A percentile compares a stretch with the other conserved stretches of the same genome.
Evolutionary conservation across 345 rosid genomes (phyloP).

Genomic region (Eucalyptus decipiens): DNA sequence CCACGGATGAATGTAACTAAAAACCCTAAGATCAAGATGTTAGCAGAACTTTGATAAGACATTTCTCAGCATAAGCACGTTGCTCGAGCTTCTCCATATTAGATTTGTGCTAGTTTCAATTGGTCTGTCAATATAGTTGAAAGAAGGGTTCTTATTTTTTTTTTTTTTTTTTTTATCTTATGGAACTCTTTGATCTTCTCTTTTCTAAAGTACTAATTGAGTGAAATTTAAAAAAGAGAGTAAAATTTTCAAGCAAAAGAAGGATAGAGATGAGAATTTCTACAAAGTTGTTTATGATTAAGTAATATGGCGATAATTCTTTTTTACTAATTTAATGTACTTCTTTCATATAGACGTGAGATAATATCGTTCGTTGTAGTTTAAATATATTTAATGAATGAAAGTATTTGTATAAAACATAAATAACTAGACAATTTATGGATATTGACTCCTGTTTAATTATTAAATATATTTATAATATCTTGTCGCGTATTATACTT

Average conservation of each 20-base stretch:
- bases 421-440: not conserved
- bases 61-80: not conserved
- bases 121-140: not conserved
- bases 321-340: not conserved
- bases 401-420: not conserved
- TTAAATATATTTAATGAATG: not conserved
- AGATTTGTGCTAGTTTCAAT: not conserved
- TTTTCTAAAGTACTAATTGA: not conserved
- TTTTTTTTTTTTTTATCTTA: rapidly evolving
- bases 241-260: not conserved
- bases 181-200: not conserved
- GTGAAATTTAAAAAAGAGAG: not conserved
- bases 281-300: not conserved
- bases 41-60: not conserved
- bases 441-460: not conserved
- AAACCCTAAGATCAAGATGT: not conserved
- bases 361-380: not conserved
- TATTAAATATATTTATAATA: not conserved
- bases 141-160: not conserved
- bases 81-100: not conserved
- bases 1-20: not conserved
- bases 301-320: not conserved
- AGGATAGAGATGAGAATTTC: not conserved
- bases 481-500: not conserved
- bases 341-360: not conserved